A percentile compares a stretch with the other conserved stretches of the same genome.
These are phyloP conservation scores for Crotalaria pallida DNA, from an alignment of 306 rosid species.

Conservation along the genomic window DNA sequence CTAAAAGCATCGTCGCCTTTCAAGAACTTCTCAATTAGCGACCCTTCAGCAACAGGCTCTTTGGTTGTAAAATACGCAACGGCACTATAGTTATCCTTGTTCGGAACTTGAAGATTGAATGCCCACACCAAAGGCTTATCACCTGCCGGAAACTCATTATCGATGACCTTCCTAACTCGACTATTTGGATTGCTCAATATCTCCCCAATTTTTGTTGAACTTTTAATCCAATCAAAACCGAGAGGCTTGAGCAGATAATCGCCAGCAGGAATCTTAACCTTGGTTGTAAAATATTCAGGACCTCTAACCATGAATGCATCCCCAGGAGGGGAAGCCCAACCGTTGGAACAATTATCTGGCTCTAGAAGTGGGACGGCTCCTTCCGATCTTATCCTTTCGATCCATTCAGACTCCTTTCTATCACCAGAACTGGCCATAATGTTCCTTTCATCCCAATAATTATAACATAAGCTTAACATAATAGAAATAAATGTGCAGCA, in stretches of 20 bases:
- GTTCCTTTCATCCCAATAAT: slow-evolving; percentile 17
- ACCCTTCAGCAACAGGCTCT: slow-evolving; percentile 57
- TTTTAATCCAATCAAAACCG: slow-evolving; percentile 90
- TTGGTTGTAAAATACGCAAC: slow-evolving; percentile 57
- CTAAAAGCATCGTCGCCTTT: slow-evolving; percentile 57
- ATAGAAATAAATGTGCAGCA: not conserved
- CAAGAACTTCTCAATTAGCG: slow-evolving; percentile 61
- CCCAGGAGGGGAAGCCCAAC: slow-evolving; percentile 85
- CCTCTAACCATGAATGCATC: slow-evolving; percentile 82
- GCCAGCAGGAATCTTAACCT: slow-evolving; percentile 66
- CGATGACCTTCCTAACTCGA: slow-evolving; percentile 55
- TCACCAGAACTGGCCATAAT: slow-evolving; percentile 47
- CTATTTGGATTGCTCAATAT: slow-evolving; percentile 53
- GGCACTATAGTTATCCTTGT: slow-evolving; percentile 72
- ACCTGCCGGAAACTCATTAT: slow-evolving; percentile 49
- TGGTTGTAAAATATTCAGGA: slow-evolving; percentile 72
- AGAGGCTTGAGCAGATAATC: slow-evolving; percentile 73
- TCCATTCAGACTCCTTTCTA: slow-evolving; percentile 53
- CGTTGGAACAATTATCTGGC: slow-evolving; percentile 57
- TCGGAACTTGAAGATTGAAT: slow-evolving; percentile 76
- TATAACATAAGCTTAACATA: not conserved
- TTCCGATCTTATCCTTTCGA: slow-evolving; percentile 56
- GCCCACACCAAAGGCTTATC: slow-evolving; percentile 85
- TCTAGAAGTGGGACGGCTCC: slow-evolving; percentile 65
- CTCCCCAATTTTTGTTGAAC: slow-evolving; percentile 65